Base-by-base conservation (phyloP, 805 yeast genomes). In the Candida pini region DNA sequence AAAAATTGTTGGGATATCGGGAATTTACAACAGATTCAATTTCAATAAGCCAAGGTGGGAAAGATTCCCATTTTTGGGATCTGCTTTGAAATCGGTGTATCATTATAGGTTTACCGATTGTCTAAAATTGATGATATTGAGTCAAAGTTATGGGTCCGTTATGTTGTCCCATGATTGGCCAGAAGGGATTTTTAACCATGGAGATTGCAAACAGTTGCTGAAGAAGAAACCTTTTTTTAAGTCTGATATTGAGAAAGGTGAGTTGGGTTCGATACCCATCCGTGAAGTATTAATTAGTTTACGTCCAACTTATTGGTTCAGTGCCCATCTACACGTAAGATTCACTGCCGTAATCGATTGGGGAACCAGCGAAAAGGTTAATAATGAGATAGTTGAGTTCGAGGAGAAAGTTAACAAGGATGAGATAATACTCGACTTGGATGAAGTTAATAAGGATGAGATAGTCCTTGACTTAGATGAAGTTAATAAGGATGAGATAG, bases 81-180 rank as follows among this genome's bases (percentile, higher is more conserved):
- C 61, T 6, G 59, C 76, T 4, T 48, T 77, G 18, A 58, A 83
- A 35, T 73, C 87, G 10, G 69, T 76, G 0, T 85, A 84, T 58
- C 96, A 92, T 57, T 76, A 80, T 33, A 73, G 89, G 24, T 72
- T 82, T 30, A 67, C 68, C 35, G 82, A 81, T 37, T 73, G 72
- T 36, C 43, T 76, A 24, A 82, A 81, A 41, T 59, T 86, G 45
- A 58, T 64, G 45, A 44, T 71, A 47, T 47, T 71, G 39, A 31
- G 49, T 39, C 36, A 30, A 21, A 43, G 44, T 10, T 49, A 49
- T 24, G 34, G 42, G 13, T 83, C 85, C 45, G 53, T 88, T 1
- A 66, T 81, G 53, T 40, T 90, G 34, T 73, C 85, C 21, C 98
- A 92, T 58, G 98, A 92, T 62, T 92, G 98, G 98, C 98, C 98